Base-by-base conservation (phyloP, 2,329 filamentous ascomycete genomes). In the Penicillium griseofulvum region DNA sequence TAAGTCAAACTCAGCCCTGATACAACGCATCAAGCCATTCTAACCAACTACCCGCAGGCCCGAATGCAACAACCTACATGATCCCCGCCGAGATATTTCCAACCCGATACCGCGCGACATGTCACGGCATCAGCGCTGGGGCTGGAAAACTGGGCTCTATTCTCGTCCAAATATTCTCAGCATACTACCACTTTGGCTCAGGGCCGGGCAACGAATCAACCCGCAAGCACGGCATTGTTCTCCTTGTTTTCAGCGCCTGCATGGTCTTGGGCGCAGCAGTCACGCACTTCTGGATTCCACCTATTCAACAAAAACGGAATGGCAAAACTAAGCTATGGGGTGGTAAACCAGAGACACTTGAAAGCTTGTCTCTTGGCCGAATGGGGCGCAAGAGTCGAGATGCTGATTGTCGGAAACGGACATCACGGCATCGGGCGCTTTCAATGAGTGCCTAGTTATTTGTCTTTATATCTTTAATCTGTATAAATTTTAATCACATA, bases 1-100 rank as follows among this genome's bases (percentile, higher is more conserved):
- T 63, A 72, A 67, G 55, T 45, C 17, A 3, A 24, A 5, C 6
- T 1, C 7, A 14, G 3, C 6, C 26, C 9, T 7, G 10, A n/a
- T 14, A 31, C 24, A 1, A 24, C 2, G 11, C 16, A 31, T 38
- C 0, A 19, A 44, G 10, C 17, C 12, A n/a, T 22, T 22, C 43
- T 41, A 45, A 55, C 37, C 26, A 49, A 55, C 50, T 52, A 49
- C 56, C 26, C 29, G 14, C 22, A 71, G 71, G 71, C 19, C 72
- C 73, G 33, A 75, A 74, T 45, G 71, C 70, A 59, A 74, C 75
- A 34, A 76, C 71, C 7, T 75, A 74, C 54, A 76, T 79, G 62
- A 79, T 83, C 36, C 78, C 81, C n/a, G 80, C 80, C 12, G 81
- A 83, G 58, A 75, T 82, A 49, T 84, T 83, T 58, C 81, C 81